phyloP scores from a whole-genome alignment of 2,329 filamentous ascomycete species.

The Phaeosphaeriaceae sp. region DNA sequence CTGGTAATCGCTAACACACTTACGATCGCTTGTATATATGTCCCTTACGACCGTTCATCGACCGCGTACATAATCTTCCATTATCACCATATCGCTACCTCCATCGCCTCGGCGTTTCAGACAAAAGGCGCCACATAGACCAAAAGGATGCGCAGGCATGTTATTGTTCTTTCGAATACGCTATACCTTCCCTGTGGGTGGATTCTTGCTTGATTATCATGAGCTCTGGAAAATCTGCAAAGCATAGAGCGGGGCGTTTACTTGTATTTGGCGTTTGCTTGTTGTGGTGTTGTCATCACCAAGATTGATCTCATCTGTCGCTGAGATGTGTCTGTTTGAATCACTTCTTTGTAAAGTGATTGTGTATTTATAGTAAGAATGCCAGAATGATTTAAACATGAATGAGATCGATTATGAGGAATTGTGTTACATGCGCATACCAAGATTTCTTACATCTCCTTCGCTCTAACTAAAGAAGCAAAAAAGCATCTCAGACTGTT shows the following conservation, averaged over 20 bases:
- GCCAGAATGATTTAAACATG: neutral
- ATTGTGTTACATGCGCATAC: too few species aligned
- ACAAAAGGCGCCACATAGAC: neutral
- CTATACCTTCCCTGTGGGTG: neutral
- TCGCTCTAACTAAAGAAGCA: too few species aligned
- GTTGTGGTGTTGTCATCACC: neutral
- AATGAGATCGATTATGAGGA: neutral
- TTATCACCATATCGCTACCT: neutral
- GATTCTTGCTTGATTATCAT: neutral
- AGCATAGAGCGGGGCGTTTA: neutral
- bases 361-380: neutral
- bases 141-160: neutral
- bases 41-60: neutral
- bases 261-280: neutral
- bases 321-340: neutral
- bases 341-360: neutral
- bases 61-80: neutral
- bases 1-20: neutral
- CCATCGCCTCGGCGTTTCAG: neutral
- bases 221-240: neutral
- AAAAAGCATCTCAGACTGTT: too few species aligned
- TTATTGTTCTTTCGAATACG: neutral
- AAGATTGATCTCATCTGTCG: neutral
- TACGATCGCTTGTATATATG: neutral
- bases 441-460: too few species aligned